Conservation (phyloP, 75 land plant genomes). For the Cupressus sempervirens region DNA sequence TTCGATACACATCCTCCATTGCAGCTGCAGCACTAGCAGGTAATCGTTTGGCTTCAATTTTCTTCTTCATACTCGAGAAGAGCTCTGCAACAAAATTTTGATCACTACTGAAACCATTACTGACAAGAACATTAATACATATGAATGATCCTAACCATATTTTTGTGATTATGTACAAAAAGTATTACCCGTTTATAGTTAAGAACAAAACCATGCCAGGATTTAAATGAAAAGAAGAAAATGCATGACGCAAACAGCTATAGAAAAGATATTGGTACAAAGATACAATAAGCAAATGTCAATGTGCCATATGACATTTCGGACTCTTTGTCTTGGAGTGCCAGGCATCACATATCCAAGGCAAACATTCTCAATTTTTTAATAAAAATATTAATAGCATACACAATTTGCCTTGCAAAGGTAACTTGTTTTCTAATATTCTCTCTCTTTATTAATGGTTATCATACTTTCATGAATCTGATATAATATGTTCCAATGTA, state of each 20-base stretch:
- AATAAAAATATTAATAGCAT: not conserved
- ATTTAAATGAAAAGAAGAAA: not conserved
- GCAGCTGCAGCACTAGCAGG: constrained; percentile 56
- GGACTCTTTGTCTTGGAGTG: not conserved
- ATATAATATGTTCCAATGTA: not conserved
- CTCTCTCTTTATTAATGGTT: not conserved
- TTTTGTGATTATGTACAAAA: not conserved
- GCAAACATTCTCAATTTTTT: not conserved
- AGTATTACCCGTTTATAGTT: not conserved
- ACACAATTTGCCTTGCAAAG: not conserved
- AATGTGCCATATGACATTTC: not conserved
- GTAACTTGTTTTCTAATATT: not conserved
- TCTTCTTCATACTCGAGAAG: constrained; percentile 48
- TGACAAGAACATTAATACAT: not conserved
- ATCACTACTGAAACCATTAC: not conserved
- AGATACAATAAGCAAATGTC: not conserved
- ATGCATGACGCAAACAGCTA: not conserved
- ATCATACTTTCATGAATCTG: not conserved
- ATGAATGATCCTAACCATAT: not conserved
- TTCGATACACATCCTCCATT: constrained; percentile 81
- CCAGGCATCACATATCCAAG: not conserved
- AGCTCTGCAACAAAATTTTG: constrained; percentile 42
- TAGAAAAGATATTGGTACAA: not conserved
- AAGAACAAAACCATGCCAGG: not conserved
- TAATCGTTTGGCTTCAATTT: constrained; percentile 61